Base-by-base conservation (phyloP, 2,329 filamentous ascomycete species). In the Talaromyces albobiverticillius region DNA sequence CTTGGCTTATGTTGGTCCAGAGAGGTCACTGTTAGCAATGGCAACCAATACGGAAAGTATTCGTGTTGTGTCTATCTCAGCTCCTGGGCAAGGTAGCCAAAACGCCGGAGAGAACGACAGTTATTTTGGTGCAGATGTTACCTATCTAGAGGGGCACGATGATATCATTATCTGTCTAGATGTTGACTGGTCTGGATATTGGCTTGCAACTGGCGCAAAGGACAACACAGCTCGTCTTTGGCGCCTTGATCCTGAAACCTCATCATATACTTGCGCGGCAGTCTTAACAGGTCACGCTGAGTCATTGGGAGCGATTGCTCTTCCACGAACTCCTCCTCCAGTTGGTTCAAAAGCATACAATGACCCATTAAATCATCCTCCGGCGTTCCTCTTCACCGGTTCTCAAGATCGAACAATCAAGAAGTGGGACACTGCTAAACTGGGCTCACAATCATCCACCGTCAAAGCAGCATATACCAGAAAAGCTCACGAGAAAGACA, bases 401-500 rank as follows among this genome's bases (percentile, higher is more conserved):
- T 96, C 93, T 23, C 91, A 96, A 68, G 94, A 99, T 68, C 88
- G 91, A 66, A 99, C 94, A 0, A 82, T 99, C 62, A 99, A 99
- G 76, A 86, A 88, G 61, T 96, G 94, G 90, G 89, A 96, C 57
- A 85, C 93, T 20, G 82, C 85, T 1, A 82, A 82, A 36, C 69
- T 81, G 57, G 80, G 81, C 9, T 75, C 84, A 9, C 64, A 64
- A 42, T 60, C 63, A 10, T n/a, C 68, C 70, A 48, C 64, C 9
- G 67, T 68, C 3, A 75, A 75, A 62, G 90, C 90, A 38, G 74
- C 86, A 4, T 99, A 89, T 70, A 97, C 94, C 1, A 84, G 94
- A 54, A 95, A 96, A 71, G 94, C 94, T 1, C 94, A 99, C 72
- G 94, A 99, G 67, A 99, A 99, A 69, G 94, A 99, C 62, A 99